Percentiles rank a stretch among this genome's conserved stretches.
Evolutionary conservation across 805 yeast species (phyloP).

Genomic region (Trichomonascus vanleenenianus): DNA sequence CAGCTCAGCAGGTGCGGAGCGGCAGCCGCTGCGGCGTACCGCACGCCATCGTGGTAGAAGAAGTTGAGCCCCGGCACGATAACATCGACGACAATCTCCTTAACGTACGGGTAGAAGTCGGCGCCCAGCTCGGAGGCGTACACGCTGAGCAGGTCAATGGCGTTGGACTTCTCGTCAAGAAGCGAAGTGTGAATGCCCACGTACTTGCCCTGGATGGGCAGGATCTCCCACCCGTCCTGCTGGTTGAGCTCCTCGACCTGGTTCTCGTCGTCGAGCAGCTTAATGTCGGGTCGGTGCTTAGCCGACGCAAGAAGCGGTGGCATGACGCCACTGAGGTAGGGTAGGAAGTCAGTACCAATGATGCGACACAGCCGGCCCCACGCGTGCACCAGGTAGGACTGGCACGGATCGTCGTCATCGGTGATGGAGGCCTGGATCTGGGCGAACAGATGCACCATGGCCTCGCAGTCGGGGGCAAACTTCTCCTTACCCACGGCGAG

Average conservation of each 20-base stretch:
- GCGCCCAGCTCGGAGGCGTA: conserved; percentile 81
- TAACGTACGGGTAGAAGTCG: conserved; percentile 75
- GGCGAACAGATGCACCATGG: conserved; percentile 64
- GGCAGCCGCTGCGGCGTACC: conserved; percentile 81
- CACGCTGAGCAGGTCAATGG: conserved; percentile 77
- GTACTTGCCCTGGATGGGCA: conserved; percentile 83
- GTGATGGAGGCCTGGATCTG: conserved; percentile 48
- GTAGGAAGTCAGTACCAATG: conserved; percentile 77
- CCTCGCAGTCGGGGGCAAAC: conserved; percentile 66
- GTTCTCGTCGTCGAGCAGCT: conserved; percentile 79
- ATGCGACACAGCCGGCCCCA: conserved; percentile 93
- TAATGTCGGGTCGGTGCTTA: conserved; percentile 81
- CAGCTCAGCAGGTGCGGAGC: conserved; percentile 70
- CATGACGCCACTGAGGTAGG: conserved; percentile 72
- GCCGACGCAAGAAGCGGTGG: conserved; percentile 88
- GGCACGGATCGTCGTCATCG: conserved; percentile 78
- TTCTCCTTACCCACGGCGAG: conserved; percentile 91
- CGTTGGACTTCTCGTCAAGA: conserved; percentile 89
- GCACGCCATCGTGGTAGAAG: conserved; percentile 88
- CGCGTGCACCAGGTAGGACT: conserved; percentile 80
- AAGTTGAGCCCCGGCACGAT: conserved; percentile 85
- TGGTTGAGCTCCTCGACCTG: conserved; percentile 73
- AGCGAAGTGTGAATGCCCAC: conserved; percentile 91
- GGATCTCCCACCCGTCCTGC: conserved; percentile 93
- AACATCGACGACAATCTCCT: conserved; percentile 67